Evolutionary conservation across 352 stramenopile genomes (phyloP), one percentile per base, ranked within the genome.

Genomic region (Saprolegnia diclina): DNA sequence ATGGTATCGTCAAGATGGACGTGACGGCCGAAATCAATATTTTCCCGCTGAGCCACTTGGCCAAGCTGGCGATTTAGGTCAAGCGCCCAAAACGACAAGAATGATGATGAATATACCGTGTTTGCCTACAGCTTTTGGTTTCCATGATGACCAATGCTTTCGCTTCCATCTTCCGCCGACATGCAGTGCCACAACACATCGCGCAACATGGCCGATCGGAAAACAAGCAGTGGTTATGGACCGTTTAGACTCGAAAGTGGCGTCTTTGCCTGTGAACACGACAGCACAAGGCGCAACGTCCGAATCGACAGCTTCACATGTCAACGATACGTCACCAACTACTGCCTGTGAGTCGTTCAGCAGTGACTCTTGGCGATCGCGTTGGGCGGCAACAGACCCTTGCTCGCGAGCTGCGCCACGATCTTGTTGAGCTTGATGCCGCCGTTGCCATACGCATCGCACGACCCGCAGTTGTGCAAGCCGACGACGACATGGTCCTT

Each of bases 1-100:
- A 95, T 56, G 87, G 87, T 72, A 95, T 95, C 68, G 87, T 95
- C 54, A 95, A 95, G 79, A 84, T 95, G 19, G 87, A 95, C 57
- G 84, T 83, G 57, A 83, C 82, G 64, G 92, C 86, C 32, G 87
- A 95, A 76, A 95, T 95, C 77, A 95, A 95, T 76, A 93, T 94
- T 78, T 95, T 90, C 73, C 79, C 84, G 24, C 82, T 94, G 57
- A 82, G 82, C 37, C 85, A 80, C 67, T 74, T 95, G 64, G 87
- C 85, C 16, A 95, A 95, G 78, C 78, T 94, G 59, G 83, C 80
- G 21, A 57, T 52, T 10, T 61, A 64, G 32, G 29, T 35, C 29
- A 35, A 35, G 29, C 29, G 29, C 29, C 5, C 29, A 35, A 6
- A 35, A 2, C 29, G 29, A 35, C 29, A 35, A 35, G 29, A 35